Evolutionary conservation across 1,139 yeast genomes (phyloP), one percentile per base, ranked within the genome.

Genomic region (Pichia sorboxylosa): DNA sequence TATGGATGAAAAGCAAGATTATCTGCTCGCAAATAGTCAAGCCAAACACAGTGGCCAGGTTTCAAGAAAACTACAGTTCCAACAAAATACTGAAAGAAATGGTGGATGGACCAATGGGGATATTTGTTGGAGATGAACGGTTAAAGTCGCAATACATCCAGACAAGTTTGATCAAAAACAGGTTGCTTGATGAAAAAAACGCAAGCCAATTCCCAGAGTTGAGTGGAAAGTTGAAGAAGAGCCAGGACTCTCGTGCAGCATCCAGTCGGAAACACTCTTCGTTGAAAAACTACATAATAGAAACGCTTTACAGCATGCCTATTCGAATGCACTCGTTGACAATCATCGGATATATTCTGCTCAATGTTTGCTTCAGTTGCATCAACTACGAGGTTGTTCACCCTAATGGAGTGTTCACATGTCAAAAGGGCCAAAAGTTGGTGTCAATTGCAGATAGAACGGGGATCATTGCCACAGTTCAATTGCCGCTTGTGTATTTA

Each of bases 401-500:
- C 13, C 57, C 57, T 15, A 53, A 47, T 34, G 43, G 47, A 7
- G 47, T 57, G 5, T 53, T 54, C 30, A 45, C 47, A 7, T 47
- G 52, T 26, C 32, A 41, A 6, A 46, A 34, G 24, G 52, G 49
- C 40, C 44, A 58, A 52, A 38, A 34, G 6, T 40, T 44, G 30
- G 55, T 54, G 19, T 44, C 74, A 66, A 51, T 65, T 38, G 81
- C 80, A 1, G 78, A 71, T 31, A 60, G 87, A 40, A 55, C 78
- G 0, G 80, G 83, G 20, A 62, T 74, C 21, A 48, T 77, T 26
- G 64, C 73, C 3, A 64, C 75, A 29, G 63, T 65, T 17, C 61
- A 73, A 43, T 48, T 73, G 43, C 84, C 85, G 0, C 44, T 73
- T 10, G 45, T 74, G 17, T 60, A 72, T 27, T 44, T 75, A 25